Evolutionary conservation across 2,329 filamentous ascomycete species (phyloP).

Genomic region (Elsinoe ampelina): DNA sequence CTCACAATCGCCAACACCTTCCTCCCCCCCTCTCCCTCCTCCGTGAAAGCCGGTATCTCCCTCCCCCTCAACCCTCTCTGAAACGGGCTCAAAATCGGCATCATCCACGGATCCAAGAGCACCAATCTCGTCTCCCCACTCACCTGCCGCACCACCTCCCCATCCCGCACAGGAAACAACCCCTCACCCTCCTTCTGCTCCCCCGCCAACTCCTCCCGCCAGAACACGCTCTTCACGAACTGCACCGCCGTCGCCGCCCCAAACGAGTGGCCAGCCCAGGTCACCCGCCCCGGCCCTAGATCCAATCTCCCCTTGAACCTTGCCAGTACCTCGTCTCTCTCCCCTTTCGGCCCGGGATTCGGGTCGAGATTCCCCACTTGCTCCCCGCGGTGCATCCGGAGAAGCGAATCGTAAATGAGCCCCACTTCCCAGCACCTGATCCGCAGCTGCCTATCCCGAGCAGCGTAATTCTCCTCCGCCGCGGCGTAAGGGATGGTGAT

Average conservation of each 20-base stretch:
- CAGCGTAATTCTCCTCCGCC: slow-evolving; percentile 55
- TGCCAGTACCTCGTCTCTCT: slow-evolving; percentile 39
- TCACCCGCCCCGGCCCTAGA: slow-evolving; percentile 63
- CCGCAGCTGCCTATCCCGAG: slow-evolving; percentile 61
- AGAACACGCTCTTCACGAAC: slow-evolving; percentile 70
- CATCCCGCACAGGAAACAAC: slow-evolving; percentile 50
- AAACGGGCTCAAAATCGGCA: slow-evolving; percentile 56
- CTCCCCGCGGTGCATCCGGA: slow-evolving; percentile 53
- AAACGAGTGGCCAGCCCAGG: slow-evolving; percentile 74
- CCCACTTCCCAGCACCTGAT: slow-evolving; percentile 73
- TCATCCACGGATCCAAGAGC: slow-evolving; percentile 72
- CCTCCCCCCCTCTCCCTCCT: slow-evolving; percentile 41
- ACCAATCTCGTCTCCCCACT: slow-evolving; percentile 57
- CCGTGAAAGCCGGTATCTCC: slow-evolving; percentile 60
- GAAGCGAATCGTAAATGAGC: slow-evolving; percentile 57
- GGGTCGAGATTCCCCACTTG: slow-evolving; percentile 37
- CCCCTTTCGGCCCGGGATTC: slow-evolving; percentile 29
- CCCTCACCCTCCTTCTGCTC: slow-evolving; percentile 36
- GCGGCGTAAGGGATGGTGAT: slow-evolving; percentile 50
- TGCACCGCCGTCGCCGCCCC: slow-evolving; percentile 66
- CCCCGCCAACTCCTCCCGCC: slow-evolving; percentile 36
- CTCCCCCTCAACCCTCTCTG: slow-evolving; percentile 58
- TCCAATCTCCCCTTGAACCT: slow-evolving; percentile 55
- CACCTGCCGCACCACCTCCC: slow-evolving; percentile 54
- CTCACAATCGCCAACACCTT: slow-evolving; percentile 63